Evolutionary conservation across 116 monocot genomes (phyloP).

Genomic region (Posidonia oceanica): DNA sequence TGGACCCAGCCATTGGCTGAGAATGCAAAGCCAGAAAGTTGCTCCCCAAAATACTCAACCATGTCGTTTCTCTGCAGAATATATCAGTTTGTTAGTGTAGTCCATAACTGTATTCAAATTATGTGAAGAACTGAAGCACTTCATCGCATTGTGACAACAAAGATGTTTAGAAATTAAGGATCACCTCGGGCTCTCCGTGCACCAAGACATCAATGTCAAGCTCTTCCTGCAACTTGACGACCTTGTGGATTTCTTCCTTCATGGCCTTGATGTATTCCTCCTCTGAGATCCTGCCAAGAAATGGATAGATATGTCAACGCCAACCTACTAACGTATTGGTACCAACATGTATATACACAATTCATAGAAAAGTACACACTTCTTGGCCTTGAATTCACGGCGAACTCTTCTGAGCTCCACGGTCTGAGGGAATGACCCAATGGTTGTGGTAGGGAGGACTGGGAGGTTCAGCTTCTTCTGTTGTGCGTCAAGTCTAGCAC

Average conservation of each 20-base stretch:
- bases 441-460: constrained; percentile 52
- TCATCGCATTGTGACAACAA: neutral
- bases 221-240: constrained; percentile 59
- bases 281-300: constrained; percentile 39
- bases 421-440: constrained; percentile 60
- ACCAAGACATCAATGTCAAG: constrained; percentile 72
- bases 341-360: neutral
- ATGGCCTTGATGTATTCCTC: constrained; percentile 45
- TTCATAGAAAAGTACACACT: constrained; percentile 14
- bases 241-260: constrained; percentile 55
- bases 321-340: neutral
- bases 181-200: constrained; percentile 63
- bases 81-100: neutral
- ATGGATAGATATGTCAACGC: neutral
- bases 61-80: constrained; percentile 48
- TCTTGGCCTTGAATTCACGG: constrained; percentile 56
- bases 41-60: constrained; percentile 69
- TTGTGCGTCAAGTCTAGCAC: constrained; percentile 46
- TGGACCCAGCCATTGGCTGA: constrained; percentile 64
- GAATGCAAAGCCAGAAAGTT: constrained; percentile 62
- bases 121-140: neutral
- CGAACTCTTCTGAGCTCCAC: constrained; percentile 52
- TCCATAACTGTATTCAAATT: neutral
- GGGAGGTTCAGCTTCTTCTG: constrained; percentile 64
- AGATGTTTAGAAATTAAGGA: neutral